These are phyloP conservation scores for Ceratocystis alfenasii DNA, from an alignment of 2,329 filamentous ascomycete genomes.

Conservation along the genomic window DNA sequence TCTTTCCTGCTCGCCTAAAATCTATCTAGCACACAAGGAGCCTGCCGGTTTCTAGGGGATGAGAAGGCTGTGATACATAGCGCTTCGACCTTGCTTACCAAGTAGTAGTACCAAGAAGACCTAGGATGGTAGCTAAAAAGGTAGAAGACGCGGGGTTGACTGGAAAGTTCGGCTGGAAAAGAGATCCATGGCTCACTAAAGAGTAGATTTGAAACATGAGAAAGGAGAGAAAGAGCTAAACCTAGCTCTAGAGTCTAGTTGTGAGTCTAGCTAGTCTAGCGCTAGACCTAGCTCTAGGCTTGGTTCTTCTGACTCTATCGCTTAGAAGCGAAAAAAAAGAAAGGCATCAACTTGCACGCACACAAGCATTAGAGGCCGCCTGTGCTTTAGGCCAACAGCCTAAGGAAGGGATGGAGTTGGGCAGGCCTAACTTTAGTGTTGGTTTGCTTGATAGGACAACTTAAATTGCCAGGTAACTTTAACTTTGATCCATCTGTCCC, in stretches of 20 bases:
- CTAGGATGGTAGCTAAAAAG: too few species aligned
- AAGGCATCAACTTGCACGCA: neutral
- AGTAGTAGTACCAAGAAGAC: neutral
- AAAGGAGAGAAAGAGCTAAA: neutral
- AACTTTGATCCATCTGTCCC: neutral
- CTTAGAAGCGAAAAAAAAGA: neutral
- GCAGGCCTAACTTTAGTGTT: neutral
- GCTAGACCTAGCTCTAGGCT: neutral
- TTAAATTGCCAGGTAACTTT: neutral
- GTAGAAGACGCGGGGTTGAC: too few species aligned
- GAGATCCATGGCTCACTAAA: neutral
- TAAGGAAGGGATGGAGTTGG: neutral
- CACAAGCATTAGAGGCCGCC: neutral
- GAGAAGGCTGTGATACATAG: too few species aligned
- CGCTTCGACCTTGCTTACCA: neutral
- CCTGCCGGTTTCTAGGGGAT: too few species aligned
- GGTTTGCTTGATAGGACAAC: neutral
- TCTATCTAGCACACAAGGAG: neutral
- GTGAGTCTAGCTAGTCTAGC: neutral
- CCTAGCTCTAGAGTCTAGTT: neutral
- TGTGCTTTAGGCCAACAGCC: neutral
- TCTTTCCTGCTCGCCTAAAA: neutral
- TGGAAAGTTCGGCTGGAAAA: neutral
- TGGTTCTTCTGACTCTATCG: neutral
- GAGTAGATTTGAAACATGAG: neutral